Percentiles rank a stretch among this genome's conserved stretches.
Conservation (phyloP, 768 basidiomycete species). For the Calocybe gangraenosa region DNA sequence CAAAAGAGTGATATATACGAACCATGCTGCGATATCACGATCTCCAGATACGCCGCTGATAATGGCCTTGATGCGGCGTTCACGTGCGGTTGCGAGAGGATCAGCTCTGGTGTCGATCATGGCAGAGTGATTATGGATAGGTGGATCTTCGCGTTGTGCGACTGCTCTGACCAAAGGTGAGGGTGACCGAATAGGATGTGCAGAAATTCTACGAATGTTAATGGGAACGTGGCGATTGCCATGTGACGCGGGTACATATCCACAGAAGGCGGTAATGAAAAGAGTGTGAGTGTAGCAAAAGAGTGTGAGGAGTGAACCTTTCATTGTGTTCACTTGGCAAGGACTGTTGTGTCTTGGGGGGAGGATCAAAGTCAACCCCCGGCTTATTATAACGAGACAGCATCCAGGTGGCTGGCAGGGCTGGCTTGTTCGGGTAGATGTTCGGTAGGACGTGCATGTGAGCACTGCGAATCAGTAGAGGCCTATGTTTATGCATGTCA, state of each 20-base stretch:
- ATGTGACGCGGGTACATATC: conserved; percentile 4
- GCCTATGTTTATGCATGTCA: no score
- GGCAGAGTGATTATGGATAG: conserved; percentile 18
- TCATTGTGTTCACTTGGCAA: conserved; percentile 9
- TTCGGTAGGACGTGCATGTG: no score
- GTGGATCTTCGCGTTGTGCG: not conserved
- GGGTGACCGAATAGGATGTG: not conserved
- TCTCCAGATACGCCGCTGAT: conserved; percentile 8
- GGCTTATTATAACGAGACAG: no score
- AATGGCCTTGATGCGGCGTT: conserved; percentile 16
- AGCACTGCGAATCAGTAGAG: no score
- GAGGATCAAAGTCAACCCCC: not conserved
- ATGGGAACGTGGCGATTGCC: not conserved
- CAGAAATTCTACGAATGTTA: not conserved
- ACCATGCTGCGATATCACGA: conserved; percentile 17
- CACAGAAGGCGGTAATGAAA: conserved; percentile 9
- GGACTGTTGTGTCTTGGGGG: not conserved
- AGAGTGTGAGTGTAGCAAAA: conserved; percentile 15
- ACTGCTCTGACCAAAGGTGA: not conserved
- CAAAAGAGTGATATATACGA: not conserved
- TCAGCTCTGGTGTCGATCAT: conserved; percentile 29
- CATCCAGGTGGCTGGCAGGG: no score
- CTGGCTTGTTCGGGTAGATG: no score
- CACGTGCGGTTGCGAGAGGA: conserved; percentile 9
- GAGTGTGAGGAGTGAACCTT: conserved; percentile 10